Evolutionary conservation across 495 filamentous ascomycete genomes (phyloP), one percentile per base, ranked within the genome.

Genomic region (Clohesyomyces aquaticus): DNA sequence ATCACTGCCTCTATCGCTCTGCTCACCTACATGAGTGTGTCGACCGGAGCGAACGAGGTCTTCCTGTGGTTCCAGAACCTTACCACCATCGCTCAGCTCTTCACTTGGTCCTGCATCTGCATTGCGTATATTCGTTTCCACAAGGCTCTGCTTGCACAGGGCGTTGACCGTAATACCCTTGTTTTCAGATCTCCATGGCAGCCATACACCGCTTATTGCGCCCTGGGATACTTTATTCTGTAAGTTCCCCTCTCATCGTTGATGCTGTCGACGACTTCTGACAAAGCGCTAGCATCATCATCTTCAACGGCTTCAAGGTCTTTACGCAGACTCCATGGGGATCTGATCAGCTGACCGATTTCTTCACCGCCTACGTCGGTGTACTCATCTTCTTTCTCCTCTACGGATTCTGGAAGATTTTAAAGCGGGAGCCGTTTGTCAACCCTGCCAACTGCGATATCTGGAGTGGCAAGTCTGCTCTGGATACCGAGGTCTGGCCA

Each of bases 11-110:
- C 78, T 0, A 74, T 89, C 41, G 82, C 81, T 14, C 77, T 84
- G 45, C 77, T 90, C 22, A 83, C 85, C 3, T 89, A 85, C 80
- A 80, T 90, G 66, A 79, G 75, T 35, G 80, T 80, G 55, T 79
- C 79, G 25, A 82, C 80, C 43, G 75, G 75, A 16, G 67, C 75
- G 41, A 79, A 79, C 42, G 51, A 65, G 16, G 76, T 78, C 35
- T 78, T 78, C 64, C 35, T 54, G 42, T 77, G 75, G 75, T 75
- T 78, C 48, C 67, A 74, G 43, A 77, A 76, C 52, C 69, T 78
- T 11, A 77, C 73, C 28, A 73, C 76, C 1, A 75, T 77, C 32
- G 68, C 74, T 23, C 66, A 68, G 47, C 75, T 88, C 55, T 82
- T 89, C 61, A 83, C 82, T 28, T 89, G 85, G 85, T 78, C 64